Evolutionary conservation across 805 yeast species (phyloP), one percentile per base, ranked within the genome.

Genomic region (Kregervanrija fluxuum): DNA sequence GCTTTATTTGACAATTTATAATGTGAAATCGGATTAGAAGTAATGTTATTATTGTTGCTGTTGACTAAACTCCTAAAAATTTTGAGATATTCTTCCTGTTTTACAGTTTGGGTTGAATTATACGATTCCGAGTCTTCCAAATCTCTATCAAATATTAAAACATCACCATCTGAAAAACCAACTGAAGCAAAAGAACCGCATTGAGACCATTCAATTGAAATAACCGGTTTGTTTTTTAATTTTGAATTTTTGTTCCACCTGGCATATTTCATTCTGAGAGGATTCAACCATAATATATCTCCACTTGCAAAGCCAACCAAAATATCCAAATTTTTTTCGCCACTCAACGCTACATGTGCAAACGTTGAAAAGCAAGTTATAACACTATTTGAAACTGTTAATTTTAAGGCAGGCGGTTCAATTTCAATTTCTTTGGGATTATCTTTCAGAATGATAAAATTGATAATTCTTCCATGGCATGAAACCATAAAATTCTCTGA

Each of bases 301-400:
- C 91, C 88, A 1, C 79, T 64, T 14, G 81, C 75, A 49, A 79
- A 73, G 1, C 91, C 93, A 14, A 81, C 50, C 2, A 79, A 62
- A 6, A 80, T 66, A 42, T 80, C 80, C 8, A 83, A 62, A 33
- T 65, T 65, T 30, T 55, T 55, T 13, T 64, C 68, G n/a, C 58
- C 57, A 3, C 48, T 51, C 8, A 56, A 37, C 4, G 55, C 44
- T 3, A 42, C 43, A 16, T 53, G 52, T 8, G 58, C 53, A 43
- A 67, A 65, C 2, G 68, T 47, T 12, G 66, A 56, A 35, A 74
- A 43, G 4, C 67, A 54, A 0, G 80, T 72, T 1, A 74, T 63
- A 10, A 73, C 54, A n/a, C 68, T 55, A 3, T 54, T 49, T 3
- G 64, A 59, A 39, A 75, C 61, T 22, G 66, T 67, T 1, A 77